Evolutionary conservation across 306 rosid species (phyloP), one percentile per base, ranked within the genome.

Genomic region (Cotoneaster glaucophyllus): DNA sequence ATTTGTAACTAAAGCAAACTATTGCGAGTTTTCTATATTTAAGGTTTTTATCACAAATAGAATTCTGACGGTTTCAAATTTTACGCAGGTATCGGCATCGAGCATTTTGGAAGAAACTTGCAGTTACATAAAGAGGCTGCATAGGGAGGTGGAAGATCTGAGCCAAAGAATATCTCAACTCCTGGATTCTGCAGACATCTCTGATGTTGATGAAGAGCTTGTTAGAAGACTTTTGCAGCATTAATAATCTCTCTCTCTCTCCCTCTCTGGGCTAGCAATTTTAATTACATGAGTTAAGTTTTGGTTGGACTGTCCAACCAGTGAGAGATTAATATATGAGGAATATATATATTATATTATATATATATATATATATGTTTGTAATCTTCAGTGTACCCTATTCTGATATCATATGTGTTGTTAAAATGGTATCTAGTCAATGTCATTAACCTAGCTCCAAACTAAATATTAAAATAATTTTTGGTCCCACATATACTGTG

Each of bases 51-150:
- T 15, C 21, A 15, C 54, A 15, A 48, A 15, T 48, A 8, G 18
- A 6, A 48, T 18, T 48, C 54, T 17, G 54, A 48, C 3, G 8
- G 54, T 5, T 48, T 48, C 54, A 48, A 48, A 48, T 48, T 48
- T 48, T 8, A 50, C 43, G 71, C 28, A 86, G 89, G 79, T 50
- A 62, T 31, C 83, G 11, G 59, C 85, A 8, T 41, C 75, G 21
- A 63, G 25, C 18, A 54, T 83, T 32, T 74, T 86, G 81, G 71
- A 80, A 48, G 89, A 86, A 74, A 72, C 83, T 8, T 86, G 87
- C 76, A 70, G 59, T 28, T 83, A 83, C 82, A 81, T 86, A 54
- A 83, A 69, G 82, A 78, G 79, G 58, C 78, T 86, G 71, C 77
- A 74, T 37, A 78, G 64, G 50, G 89, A 86, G 63, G 82, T 75